Conservation (phyloP, 75 land plant genomes). For the Ceratopteris richardii region DNA sequence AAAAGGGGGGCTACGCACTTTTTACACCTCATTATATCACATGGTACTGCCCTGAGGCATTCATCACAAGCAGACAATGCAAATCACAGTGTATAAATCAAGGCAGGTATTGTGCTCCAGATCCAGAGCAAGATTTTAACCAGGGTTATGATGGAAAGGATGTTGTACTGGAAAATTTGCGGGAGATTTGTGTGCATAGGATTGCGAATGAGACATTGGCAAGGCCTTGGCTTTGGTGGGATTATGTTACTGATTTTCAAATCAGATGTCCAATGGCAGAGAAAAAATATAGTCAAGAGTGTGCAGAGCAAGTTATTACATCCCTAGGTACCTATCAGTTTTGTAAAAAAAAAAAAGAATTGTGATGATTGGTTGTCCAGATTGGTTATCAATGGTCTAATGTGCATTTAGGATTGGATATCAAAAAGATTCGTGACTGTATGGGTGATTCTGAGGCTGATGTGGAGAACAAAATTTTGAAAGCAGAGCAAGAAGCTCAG, state of each 20-base stretch:
- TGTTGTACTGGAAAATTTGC: slow-evolving; percentile 67
- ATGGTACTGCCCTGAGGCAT: slow-evolving; percentile 71
- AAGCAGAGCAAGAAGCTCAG: slow-evolving; percentile 83
- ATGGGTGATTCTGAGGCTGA: slow-evolving; percentile 78
- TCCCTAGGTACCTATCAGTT: slow-evolving; percentile 83
- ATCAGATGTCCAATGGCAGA: slow-evolving; percentile 79
- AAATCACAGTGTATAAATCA: slow-evolving; percentile 69
- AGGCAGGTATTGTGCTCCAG: slow-evolving; percentile 74
- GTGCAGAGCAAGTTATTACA: slow-evolving; percentile 59
- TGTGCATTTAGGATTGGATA: slow-evolving; percentile 40
- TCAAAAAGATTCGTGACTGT: slow-evolving; percentile 52
- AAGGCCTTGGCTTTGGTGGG: slow-evolving; percentile 79
- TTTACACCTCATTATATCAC: slow-evolving; percentile 73
- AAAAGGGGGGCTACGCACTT: slow-evolving; percentile 61
- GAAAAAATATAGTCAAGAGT: slow-evolving; percentile 61
- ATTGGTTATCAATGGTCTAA: too few species aligned
- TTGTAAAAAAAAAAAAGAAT: too few species aligned
- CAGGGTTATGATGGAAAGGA: slow-evolving; percentile 66
- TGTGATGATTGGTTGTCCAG: too few species aligned
- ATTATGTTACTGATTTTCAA: slow-evolving; percentile 77
- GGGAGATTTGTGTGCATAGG: slow-evolving; percentile 61
- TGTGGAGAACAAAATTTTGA: slow-evolving; percentile 58
- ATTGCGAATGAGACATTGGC: slow-evolving; percentile 46
- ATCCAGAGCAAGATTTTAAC: slow-evolving; percentile 72
- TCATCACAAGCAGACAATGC: slow-evolving; percentile 58